phyloP scores from a whole-genome alignment of 495 filamentous ascomycete species.

The Articulospora tetracladia region DNA sequence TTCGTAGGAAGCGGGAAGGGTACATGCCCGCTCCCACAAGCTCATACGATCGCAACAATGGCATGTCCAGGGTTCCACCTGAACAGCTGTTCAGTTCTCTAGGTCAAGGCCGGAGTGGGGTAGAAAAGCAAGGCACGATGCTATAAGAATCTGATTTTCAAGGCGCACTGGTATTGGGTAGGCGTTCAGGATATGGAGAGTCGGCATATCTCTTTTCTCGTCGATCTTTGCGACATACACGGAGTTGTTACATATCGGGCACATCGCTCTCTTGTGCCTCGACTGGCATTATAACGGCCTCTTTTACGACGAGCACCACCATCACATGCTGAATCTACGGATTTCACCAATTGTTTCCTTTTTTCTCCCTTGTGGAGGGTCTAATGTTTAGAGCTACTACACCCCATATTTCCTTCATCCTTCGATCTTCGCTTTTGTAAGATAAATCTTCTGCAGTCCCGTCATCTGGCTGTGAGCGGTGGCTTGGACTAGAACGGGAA shows the following conservation, averaged over 20 bases:
- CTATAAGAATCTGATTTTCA: constrained; percentile 17
- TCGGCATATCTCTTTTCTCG: constrained; percentile 14
- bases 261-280: constrained; percentile 6
- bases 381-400: constrained; percentile 28
- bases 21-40: constrained; percentile 77
- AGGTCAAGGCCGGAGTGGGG: constrained; percentile 21
- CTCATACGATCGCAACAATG: constrained; percentile 56
- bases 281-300: constrained; percentile 17
- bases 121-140: constrained; percentile 22
- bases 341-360: constrained; percentile 7
- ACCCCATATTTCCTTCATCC: constrained; percentile 16
- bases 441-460: constrained; percentile 22
- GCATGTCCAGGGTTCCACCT: constrained; percentile 24
- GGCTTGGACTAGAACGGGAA: not conserved
- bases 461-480: constrained; percentile 19
- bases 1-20: constrained; percentile 80
- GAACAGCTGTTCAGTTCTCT: constrained; percentile 23
- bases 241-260: constrained; percentile 15
- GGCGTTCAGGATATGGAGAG: constrained; percentile 29
- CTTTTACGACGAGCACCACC: constrained; percentile 17
- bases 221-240: constrained; percentile 23
- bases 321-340: constrained; percentile 17
- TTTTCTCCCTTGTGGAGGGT: constrained; percentile 13
- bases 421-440: constrained; percentile 22
- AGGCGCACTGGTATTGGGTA: constrained; percentile 10